Evolutionary conservation across 2,329 filamentous ascomycete species (phyloP).

Genomic region (Neonectria faginata): DNA sequence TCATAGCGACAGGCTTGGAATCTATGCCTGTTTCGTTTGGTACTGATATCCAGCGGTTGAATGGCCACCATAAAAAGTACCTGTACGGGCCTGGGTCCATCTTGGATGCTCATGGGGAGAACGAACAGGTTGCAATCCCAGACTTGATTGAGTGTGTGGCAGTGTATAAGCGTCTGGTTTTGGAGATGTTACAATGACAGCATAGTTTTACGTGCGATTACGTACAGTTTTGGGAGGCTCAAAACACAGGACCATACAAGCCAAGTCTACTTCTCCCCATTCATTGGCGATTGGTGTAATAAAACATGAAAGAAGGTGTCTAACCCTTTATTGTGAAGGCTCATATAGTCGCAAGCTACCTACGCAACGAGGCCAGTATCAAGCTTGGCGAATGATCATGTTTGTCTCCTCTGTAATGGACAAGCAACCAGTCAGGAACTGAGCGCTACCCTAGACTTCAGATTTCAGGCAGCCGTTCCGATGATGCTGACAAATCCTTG

Average conservation of each 20-base stretch:
- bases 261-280: background rate
- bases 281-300: background rate
- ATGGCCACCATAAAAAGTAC: conserved; percentile 33
- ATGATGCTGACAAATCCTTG: background rate
- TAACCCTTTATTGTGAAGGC: background rate
- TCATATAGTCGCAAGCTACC: background rate
- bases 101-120: conserved; percentile 34
- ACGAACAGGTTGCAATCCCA: conserved; percentile 31
- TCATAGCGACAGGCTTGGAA: conserved; percentile 24
- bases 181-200: conserved; percentile 10
- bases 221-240: background rate
- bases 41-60: conserved; percentile 34
- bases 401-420: background rate
- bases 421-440: background rate
- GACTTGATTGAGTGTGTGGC: conserved; percentile 31
- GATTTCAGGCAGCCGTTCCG: background rate
- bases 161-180: conserved; percentile 32
- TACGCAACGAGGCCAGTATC: background rate
- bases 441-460: background rate
- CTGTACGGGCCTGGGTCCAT: conserved; percentile 39
- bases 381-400: background rate
- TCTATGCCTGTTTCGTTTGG: conserved; percentile 31
- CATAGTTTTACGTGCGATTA: background rate
- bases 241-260: background rate
- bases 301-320: background rate